phyloP scores from a whole-genome alignment of 2,329 filamentous ascomycete genomes.

The Phaeophleospora eucalypticola region DNA sequence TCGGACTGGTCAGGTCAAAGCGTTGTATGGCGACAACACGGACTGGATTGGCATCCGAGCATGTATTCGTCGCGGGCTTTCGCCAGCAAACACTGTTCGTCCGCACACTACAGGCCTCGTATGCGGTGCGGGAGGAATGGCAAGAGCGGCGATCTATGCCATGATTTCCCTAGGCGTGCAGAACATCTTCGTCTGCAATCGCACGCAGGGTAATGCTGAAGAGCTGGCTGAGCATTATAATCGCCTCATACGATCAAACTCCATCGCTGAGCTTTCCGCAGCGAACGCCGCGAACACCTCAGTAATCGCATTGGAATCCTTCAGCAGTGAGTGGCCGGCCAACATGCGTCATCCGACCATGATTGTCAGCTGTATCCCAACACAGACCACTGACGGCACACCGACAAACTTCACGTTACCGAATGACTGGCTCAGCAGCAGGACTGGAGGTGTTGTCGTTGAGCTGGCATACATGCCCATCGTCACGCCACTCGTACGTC shows the following conservation, averaged over 20 bases:
- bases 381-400: conserved; percentile 61
- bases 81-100: conserved; percentile 61
- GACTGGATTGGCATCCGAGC: conserved; percentile 77
- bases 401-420: conserved; percentile 69
- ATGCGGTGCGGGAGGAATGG: conserved; percentile 67
- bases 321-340: conserved; percentile 61
- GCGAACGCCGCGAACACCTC: conserved; percentile 17
- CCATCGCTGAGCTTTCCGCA: conserved; percentile 20
- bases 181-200: conserved; percentile 71
- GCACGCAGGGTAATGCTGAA: conserved; percentile 63
- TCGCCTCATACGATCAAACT: conserved; percentile 41
- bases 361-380: conserved; percentile 72
- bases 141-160: conserved; percentile 70
- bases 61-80: conserved; percentile 67
- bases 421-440: conserved; percentile 64
- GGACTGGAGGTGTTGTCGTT: conserved; percentile 70
- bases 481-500: conserved; percentile 65
- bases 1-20: conserved; percentile 61
- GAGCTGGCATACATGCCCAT: conserved; percentile 64
- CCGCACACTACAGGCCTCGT: conserved; percentile 51
- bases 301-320: conserved; percentile 57
- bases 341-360: conserved; percentile 64
- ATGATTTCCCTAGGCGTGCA: conserved; percentile 73
- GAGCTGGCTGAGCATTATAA: conserved; percentile 67
- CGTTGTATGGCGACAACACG: conserved; percentile 73